Evolutionary conservation across 352 stramenopile genomes (phyloP), one percentile per base, ranked within the genome.

Genomic region (Peronosclerospora sorghi): DNA sequence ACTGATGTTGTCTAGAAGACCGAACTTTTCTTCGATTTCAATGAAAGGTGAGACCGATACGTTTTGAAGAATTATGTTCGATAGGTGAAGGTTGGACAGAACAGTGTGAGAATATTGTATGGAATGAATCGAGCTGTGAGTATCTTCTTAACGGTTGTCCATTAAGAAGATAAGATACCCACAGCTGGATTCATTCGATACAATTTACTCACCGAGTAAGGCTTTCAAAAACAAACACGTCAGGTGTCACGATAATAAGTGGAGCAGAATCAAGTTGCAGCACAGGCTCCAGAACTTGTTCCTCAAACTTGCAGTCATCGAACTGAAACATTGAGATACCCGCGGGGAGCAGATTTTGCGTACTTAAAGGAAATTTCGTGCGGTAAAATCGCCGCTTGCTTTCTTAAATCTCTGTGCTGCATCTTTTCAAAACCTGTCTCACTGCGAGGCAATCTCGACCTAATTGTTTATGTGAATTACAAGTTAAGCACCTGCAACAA

Each of bases 61-160:
- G 53, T 91, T 91, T 38, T 87, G 72, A 4, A 91, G 44, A 26
- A 86, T 88, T 13, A 91, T 65, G 41, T 88, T 91, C 6, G 67
- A n/a, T 75, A 0, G 79, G 69, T 14, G 75, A 54, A 26, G 56
- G 21, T 6, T 26, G 21, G 21, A 26, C 21, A 26, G 6, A 3
- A 26, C 21, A n/a, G n/a, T n/a, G n/a, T n/a, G n/a, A n/a, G n/a
- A n/a, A n/a, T n/a, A n/a, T n/a, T n/a, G n/a, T n/a, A 40, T 37
- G 50, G n/a, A n/a, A n/a, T n/a, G n/a, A n/a, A n/a, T n/a, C n/a
- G n/a, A n/a, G n/a, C n/a, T n/a, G n/a, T n/a, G n/a, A n/a, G n/a
- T n/a, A n/a, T n/a, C n/a, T n/a, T n/a, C n/a, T n/a, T n/a, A n/a
- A n/a, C n/a, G n/a, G n/a, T n/a, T n/a, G n/a, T n/a, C n/a, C n/a